phyloP scores from a whole-genome alignment of 345 rosid genomes.

The Boechera stricta region DNA sequence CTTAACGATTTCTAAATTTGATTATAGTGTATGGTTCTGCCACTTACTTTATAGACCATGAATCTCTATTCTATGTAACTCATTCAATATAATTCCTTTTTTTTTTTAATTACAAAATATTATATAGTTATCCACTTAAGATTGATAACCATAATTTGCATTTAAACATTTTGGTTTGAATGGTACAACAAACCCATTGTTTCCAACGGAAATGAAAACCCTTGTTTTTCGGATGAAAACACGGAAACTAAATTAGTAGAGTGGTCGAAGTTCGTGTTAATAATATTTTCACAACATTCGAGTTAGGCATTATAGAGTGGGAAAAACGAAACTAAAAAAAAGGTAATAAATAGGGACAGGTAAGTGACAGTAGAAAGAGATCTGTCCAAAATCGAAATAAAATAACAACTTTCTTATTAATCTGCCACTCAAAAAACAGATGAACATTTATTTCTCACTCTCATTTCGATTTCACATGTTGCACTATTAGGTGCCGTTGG shows the following conservation, averaged over 20 bases:
- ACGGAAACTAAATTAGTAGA: not conserved
- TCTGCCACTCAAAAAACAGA: conserved; percentile 36
- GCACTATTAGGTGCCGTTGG: not conserved
- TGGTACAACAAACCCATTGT: not conserved
- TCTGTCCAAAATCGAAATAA: conserved; percentile 35
- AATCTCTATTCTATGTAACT: not conserved
- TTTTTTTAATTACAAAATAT: too few species aligned
- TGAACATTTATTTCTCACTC: conserved; percentile 33
- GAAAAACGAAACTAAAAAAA: not conserved
- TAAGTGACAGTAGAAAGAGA: conserved; percentile 34
- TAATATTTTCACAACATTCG: not conserved
- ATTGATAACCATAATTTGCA: not conserved
- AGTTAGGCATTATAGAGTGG: not conserved
- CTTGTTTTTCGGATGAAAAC: conserved; percentile 13
- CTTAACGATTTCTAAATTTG: not conserved
- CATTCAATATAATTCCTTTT: not conserved
- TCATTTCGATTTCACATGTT: conserved; percentile 5
- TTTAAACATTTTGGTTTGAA: conserved; percentile 3
- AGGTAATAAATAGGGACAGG: conserved; percentile 41
- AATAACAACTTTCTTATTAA: conserved; percentile 32
- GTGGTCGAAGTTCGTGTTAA: not conserved
- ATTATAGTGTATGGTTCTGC: not conserved
- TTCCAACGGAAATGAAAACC: conserved; percentile 20
- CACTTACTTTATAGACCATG: conserved; percentile 9
- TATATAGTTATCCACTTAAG: not conserved